These are phyloP conservation scores for Pseudoperonospora humuli DNA, from an alignment of 352 stramenopile genomes.

Conservation along the genomic window DNA sequence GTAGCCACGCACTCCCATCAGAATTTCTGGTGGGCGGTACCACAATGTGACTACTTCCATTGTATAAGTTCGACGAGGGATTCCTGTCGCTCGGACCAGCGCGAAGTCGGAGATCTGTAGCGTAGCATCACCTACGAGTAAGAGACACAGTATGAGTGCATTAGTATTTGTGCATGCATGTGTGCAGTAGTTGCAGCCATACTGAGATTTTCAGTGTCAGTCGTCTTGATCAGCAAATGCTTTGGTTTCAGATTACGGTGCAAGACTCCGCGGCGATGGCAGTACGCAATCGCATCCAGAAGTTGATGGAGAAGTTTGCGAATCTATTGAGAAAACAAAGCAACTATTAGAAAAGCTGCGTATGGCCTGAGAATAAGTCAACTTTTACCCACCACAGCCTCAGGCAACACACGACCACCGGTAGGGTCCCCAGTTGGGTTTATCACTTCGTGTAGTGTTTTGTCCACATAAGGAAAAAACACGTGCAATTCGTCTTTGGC, in stretches of 20 bases:
- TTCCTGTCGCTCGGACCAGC: conserved; percentile 78
- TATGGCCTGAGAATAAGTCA: background rate
- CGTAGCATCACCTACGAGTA: conserved; percentile 41
- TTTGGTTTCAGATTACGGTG: conserved; percentile 89
- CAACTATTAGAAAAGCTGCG: conserved; percentile 4
- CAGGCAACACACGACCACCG: conserved; percentile 63
- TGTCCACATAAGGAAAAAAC: conserved; percentile 88
- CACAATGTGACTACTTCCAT: conserved; percentile 89
- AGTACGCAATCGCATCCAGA: conserved; percentile 83
- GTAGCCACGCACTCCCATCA: conserved; percentile 84
- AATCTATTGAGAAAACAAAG: conserved; percentile 33
- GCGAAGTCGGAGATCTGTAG: conserved; percentile 86
- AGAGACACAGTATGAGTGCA: background rate
- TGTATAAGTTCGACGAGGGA: conserved; percentile 85
- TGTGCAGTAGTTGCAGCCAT: conserved; percentile 3
- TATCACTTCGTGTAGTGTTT: conserved; percentile 87
- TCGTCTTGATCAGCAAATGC: conserved; percentile 80
- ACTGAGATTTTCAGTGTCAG: conserved; percentile 53
- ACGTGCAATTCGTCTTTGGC: conserved; percentile 83
- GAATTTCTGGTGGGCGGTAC: conserved; percentile 86
- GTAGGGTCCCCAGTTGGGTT: conserved; percentile 82
- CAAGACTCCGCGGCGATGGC: conserved; percentile 79
- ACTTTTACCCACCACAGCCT: conserved; percentile 52
- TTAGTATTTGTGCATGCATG: background rate
- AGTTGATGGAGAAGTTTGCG: conserved; percentile 79